Evolutionary conservation across 2,329 filamentous ascomycete genomes (phyloP).

Genomic region (Alternaria tenuissima): DNA sequence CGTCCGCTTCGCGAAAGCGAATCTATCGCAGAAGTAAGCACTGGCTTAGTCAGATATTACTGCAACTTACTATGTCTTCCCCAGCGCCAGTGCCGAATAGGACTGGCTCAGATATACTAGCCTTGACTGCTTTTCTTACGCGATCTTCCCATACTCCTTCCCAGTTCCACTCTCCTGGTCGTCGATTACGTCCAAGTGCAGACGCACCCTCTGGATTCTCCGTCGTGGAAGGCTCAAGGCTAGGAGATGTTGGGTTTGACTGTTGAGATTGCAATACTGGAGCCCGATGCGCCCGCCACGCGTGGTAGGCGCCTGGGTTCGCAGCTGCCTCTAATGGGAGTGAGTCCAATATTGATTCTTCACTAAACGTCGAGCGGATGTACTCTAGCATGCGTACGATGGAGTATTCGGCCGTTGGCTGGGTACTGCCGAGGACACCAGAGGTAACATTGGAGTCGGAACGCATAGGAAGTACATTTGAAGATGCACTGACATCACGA

Average conservation of each 20-base stretch:
- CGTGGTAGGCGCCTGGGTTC: conserved; percentile 92
- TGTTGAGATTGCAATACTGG: conserved; percentile 43
- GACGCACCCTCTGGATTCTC: conserved; percentile 28
- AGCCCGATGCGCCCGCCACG: conserved; percentile 79
- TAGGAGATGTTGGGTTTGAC: conserved; percentile 28
- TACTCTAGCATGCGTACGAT: conserved; percentile 75
- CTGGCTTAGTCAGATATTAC: not conserved
- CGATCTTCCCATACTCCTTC: conserved; percentile 95
- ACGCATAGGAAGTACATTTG: conserved; percentile 28
- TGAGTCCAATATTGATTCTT: conserved; percentile 77
- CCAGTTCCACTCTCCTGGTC: conserved; percentile 94
- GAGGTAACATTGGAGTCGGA: conserved; percentile 16
- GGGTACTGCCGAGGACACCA: conserved; percentile 14
- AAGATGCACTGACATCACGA: conserved; percentile 45
- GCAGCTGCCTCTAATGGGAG: conserved; percentile 83
- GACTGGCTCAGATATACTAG: conserved; percentile 79
- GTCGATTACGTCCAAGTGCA: conserved; percentile 60
- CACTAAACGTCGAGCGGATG: conserved; percentile 81
- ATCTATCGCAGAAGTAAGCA: conserved; percentile 40
- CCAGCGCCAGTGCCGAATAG: conserved; percentile 73
- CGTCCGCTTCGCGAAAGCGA: conserved; percentile 48
- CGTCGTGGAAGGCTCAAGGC: conserved; percentile 32
- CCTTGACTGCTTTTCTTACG: conserved; percentile 78
- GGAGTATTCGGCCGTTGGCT: conserved; percentile 27
- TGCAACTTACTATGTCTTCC: conserved; percentile 72